phyloP scores from a whole-genome alignment of 495 filamentous ascomycete genomes.

The Hypoxylon subgilvum region DNA sequence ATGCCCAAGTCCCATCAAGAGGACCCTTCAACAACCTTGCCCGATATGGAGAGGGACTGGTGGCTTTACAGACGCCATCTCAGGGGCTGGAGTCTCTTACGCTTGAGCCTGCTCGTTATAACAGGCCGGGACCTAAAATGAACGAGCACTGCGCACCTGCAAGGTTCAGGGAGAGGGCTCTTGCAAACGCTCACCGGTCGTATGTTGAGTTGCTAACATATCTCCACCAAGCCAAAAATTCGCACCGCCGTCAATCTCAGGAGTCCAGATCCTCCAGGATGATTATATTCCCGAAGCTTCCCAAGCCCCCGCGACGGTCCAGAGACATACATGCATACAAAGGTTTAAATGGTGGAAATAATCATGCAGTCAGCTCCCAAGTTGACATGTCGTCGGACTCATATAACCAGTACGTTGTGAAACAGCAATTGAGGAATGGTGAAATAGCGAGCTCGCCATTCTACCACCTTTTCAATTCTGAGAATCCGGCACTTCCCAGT shows the following conservation, averaged over 20 bases:
- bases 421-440: slow-evolving; percentile 25
- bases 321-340: slow-evolving; percentile 12
- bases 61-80: slow-evolving; percentile 39
- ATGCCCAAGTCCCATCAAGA: slow-evolving; percentile 27
- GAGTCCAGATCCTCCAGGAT: slow-evolving; percentile 44
- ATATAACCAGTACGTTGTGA: slow-evolving; percentile 18
- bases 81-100: slow-evolving; percentile 49
- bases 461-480: slow-evolving; percentile 33
- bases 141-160: slow-evolving; percentile 51
- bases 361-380: slow-evolving; percentile 11
- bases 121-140: slow-evolving; percentile 3
- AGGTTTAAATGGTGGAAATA: background rate
- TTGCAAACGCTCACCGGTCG: slow-evolving; percentile 83
- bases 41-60: slow-evolving; percentile 27
- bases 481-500: slow-evolving; percentile 17
- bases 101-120: slow-evolving; percentile 38
- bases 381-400: slow-evolving; percentile 30
- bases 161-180: slow-evolving; percentile 78
- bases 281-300: slow-evolving; percentile 56
- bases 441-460: slow-evolving; percentile 23
- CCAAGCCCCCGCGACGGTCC: slow-evolving; percentile 39
- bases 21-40: slow-evolving; percentile 28
- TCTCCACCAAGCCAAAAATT: slow-evolving; percentile 68
- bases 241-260: slow-evolving; percentile 39
- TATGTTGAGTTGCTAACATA: slow-evolving; percentile 85